phyloP scores from a whole-genome alignment of 2,329 filamentous ascomycete genomes.

The Apiospora aurea region DNA sequence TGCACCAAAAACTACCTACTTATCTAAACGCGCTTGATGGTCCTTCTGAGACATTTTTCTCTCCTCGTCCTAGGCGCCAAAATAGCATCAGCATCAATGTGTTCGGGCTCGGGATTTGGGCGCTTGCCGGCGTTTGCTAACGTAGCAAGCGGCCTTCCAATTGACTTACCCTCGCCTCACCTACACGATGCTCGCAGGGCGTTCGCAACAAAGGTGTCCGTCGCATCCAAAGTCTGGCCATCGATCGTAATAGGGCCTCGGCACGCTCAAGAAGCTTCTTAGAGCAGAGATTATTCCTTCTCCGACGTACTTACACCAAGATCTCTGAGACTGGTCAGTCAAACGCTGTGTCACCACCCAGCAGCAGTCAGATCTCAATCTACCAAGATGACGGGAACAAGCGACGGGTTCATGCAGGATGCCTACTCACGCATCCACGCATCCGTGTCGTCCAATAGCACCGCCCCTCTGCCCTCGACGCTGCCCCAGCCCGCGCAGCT shows the following conservation, averaged over 20 bases:
- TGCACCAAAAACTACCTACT: background rate
- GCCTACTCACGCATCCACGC: conserved; percentile 10
- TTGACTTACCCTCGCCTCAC: background rate
- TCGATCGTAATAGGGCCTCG: too few relatives aligned
- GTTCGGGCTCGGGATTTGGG: background rate
- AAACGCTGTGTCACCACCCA: background rate
- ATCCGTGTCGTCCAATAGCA: background rate
- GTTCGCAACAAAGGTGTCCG: background rate
- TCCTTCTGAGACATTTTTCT: background rate
- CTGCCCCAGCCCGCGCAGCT: conserved; percentile 49
- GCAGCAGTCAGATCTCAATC: conserved; percentile 1
- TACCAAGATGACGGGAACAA: background rate
- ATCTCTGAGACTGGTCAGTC: background rate
- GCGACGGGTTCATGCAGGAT: conserved; percentile 11
- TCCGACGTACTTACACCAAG: background rate
- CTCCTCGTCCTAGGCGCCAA: background rate
- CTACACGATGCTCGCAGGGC: conserved; percentile 4
- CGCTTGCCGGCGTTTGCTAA: background rate
- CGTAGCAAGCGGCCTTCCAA: background rate
- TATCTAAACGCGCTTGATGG: background rate
- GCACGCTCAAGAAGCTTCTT: background rate
- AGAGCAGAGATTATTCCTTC: background rate
- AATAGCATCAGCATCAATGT: background rate
- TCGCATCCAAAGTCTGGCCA: background rate
- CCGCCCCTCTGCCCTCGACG: conserved; percentile 39